Evolutionary conservation across 2,329 filamentous ascomycete genomes (phyloP).

Genomic region (Fusarium redolens): DNA sequence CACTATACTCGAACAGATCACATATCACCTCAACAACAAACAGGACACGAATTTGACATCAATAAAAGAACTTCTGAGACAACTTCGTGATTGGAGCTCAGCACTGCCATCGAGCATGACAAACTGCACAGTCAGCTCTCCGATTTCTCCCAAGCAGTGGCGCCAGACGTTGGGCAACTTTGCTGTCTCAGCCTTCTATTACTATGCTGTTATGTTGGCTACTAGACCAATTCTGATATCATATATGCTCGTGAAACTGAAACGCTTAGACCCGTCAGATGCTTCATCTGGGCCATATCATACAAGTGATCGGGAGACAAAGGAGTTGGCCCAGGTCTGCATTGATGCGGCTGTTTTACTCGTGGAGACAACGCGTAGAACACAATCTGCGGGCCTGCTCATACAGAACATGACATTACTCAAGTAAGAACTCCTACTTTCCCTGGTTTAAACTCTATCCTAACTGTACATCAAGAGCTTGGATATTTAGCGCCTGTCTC

Average conservation of each 20-base stretch:
- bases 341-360: not conserved
- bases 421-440: not conserved
- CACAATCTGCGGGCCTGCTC: not conserved
- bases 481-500: slow-evolving; percentile 1
- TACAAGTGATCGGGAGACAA: not conserved
- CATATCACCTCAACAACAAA: not conserved
- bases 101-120: not conserved
- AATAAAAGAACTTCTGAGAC: not conserved
- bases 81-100: not conserved
- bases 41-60: not conserved
- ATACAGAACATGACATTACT: slow-evolving; percentile 1
- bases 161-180: not conserved
- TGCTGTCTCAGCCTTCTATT: not conserved
- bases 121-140: not conserved
- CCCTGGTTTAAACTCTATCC: fast-evolving
- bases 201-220: not conserved
- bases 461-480: not conserved
- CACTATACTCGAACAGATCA: not conserved
- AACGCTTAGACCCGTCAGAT: not conserved
- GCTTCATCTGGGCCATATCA: not conserved
- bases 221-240: not conserved
- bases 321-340: not conserved
- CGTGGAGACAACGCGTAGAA: not conserved
- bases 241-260: not conserved
- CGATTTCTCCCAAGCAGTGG: not conserved